phyloP scores from a whole-genome alignment of 1,284 basidiomycete species.

The Microbotryum intermedium region DNA sequence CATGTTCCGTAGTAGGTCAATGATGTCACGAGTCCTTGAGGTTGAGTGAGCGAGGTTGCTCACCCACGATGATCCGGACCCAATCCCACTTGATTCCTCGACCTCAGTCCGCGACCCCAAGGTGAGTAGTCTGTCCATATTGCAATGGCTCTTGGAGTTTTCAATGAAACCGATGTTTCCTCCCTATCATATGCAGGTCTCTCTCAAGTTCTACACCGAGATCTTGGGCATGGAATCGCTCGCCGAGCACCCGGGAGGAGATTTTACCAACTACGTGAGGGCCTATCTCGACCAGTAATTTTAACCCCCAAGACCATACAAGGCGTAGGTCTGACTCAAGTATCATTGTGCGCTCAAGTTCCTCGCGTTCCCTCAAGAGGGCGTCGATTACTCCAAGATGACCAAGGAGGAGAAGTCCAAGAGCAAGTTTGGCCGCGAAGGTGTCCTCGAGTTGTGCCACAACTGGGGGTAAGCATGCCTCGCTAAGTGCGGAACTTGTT shows the following conservation, averaged over 20 bases:
- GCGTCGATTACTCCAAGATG: slow-evolving; percentile 26
- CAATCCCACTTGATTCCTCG: too few relatives aligned
- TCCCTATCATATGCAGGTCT: background rate
- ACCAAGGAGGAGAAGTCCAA: slow-evolving; percentile 38
- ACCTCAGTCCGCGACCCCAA: background rate
- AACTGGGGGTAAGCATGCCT: slow-evolving; percentile 1
- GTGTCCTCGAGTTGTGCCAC: slow-evolving; percentile 48
- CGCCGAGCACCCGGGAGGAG: slow-evolving; percentile 37
- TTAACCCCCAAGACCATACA: background rate
- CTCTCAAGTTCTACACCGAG: slow-evolving; percentile 16
- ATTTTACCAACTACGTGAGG: slow-evolving; percentile 41
- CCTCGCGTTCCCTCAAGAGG: slow-evolving; percentile 22
- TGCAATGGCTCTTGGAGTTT: slow-evolving; percentile 51
- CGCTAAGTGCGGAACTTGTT: background rate
- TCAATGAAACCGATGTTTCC: slow-evolving; percentile 36
- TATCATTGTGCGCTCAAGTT: slow-evolving; percentile 6
- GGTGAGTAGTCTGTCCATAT: slow-evolving; percentile 47
- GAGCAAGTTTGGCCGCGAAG: slow-evolving; percentile 43
- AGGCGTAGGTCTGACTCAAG: background rate
- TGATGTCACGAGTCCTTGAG: too few relatives aligned
- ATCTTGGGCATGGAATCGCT: slow-evolving; percentile 28
- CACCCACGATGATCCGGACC: too few relatives aligned
- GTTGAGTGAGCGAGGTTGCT: too few relatives aligned
- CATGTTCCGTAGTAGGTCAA: slow-evolving; percentile 74
- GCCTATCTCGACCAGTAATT: background rate